phyloP scores from a whole-genome alignment of 176 grass and related monocot species.

The Melocanna baccifera region DNA sequence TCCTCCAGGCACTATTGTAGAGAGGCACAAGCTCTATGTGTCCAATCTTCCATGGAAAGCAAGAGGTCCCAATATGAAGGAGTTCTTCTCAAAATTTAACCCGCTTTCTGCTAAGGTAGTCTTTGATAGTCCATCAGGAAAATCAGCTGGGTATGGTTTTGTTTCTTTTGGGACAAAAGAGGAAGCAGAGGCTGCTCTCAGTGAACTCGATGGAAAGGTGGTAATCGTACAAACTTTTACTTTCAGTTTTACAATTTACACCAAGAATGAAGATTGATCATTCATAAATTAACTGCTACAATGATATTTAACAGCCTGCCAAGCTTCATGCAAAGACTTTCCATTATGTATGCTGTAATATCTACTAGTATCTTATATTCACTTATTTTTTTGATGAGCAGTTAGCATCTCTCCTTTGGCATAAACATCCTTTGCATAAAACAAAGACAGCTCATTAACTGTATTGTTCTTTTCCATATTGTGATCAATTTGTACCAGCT shows the following conservation, averaged over 20 bases:
- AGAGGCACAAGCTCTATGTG: constrained; percentile 66
- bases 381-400: background rate
- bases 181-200: constrained; percentile 71
- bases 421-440: background rate
- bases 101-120: constrained; percentile 61
- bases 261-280: background rate
- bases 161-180: constrained; percentile 73
- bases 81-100: constrained; percentile 65
- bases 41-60: constrained; percentile 97
- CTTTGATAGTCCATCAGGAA: constrained; percentile 53
- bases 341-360: background rate
- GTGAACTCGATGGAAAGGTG: constrained; percentile 87
- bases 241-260: constrained; percentile 18
- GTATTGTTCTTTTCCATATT: background rate
- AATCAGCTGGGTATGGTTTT: constrained; percentile 87
- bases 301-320: background rate
- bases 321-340: constrained; percentile 9
- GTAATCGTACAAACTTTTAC: background rate
- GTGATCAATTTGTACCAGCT: background rate
- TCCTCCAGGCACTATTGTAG: constrained; percentile 36
- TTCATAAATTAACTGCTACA: background rate
- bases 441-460: background rate
- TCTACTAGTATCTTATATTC: background rate
- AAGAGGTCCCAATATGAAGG: constrained; percentile 59
- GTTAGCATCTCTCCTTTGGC: constrained; percentile 13